Conservation (phyloP, 768 basidiomycete genomes). For the Lyophyllum semitale region DNA sequence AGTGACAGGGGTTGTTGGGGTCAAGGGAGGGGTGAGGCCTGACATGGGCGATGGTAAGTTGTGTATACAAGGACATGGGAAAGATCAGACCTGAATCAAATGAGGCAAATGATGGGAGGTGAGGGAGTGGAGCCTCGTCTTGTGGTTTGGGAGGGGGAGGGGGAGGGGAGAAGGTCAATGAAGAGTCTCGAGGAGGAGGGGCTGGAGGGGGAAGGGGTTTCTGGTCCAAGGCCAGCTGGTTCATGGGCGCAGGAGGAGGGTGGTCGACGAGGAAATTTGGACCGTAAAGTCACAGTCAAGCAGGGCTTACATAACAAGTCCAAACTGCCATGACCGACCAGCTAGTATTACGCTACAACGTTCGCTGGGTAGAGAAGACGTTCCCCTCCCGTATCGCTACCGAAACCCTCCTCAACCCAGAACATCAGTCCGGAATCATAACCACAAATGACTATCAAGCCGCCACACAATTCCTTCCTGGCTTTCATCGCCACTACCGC, state of each 20-base stretch:
- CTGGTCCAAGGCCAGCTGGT: slow-evolving; percentile 13
- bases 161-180: slow-evolving; percentile 7
- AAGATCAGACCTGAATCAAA: slow-evolving; percentile 25
- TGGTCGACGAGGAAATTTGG: slow-evolving; percentile 1
- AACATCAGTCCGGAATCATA: slow-evolving; percentile 52
- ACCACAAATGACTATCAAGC: slow-evolving; percentile 57
- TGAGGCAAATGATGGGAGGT: slow-evolving; percentile 9
- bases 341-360: slow-evolving; percentile 27
- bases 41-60: slow-evolving; percentile 10
- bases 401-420: slow-evolving; percentile 52
- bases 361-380: slow-evolving; percentile 39
- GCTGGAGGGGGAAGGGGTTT: slow-evolving; percentile 7
- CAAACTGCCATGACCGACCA: slow-evolving; percentile 4
- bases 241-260: slow-evolving; percentile 9
- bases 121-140: background rate
- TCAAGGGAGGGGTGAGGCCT: slow-evolving; percentile 26
- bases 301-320: slow-evolving; percentile 2
- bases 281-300: slow-evolving; percentile 1
- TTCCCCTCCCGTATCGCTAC: slow-evolving; percentile 43
- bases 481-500: slow-evolving; percentile 38
- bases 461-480: slow-evolving; percentile 55
- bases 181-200: slow-evolving; percentile 1
- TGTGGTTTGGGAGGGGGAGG: background rate
- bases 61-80: slow-evolving; percentile 5
- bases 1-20: slow-evolving; percentile 38